Conservation (phyloP, 2,329 filamentous ascomycete species). For the Drechslerella stenobrocha region DNA sequence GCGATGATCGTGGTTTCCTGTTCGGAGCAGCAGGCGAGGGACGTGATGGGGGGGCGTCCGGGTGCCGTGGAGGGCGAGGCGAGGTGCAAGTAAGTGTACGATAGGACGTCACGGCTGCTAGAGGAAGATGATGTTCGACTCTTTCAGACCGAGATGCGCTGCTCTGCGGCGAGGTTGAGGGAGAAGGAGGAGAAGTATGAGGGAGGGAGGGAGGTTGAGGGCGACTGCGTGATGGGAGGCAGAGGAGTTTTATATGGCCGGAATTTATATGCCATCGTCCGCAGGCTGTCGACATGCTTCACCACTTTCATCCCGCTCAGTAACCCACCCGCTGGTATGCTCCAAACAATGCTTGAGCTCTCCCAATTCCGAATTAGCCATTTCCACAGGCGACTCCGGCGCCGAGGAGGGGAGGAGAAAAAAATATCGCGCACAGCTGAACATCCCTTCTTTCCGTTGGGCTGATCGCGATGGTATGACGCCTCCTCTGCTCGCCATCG, state of each 20-base stretch:
- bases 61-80: background rate
- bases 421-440: slow-evolving; percentile 47
- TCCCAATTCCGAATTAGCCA: slow-evolving; percentile 1
- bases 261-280: background rate
- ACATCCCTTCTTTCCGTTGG: slow-evolving; percentile 43
- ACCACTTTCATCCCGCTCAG: background rate
- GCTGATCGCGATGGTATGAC: slow-evolving; percentile 48
- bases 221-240: background rate
- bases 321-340: slow-evolving; percentile 2
- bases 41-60: background rate
- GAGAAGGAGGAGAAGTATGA: background rate
- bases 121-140: slow-evolving; percentile 48
- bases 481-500: slow-evolving; percentile 9
- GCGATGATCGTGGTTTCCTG: background rate
- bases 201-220: background rate
- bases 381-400: background rate
- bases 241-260: slow-evolving; percentile 9
- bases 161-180: background rate
- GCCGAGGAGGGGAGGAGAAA: slow-evolving; percentile 29
- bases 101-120: slow-evolving; percentile 1
- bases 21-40: background rate
- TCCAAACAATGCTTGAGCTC: slow-evolving; percentile 34
- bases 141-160: slow-evolving; percentile 13
- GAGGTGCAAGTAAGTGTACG: background rate
- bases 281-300: slow-evolving; percentile 1